A percentile compares a stretch with the other conserved stretches of the same genome.
These are phyloP conservation scores for Melocanna baccifera DNA, from an alignment of 176 grass and related monocot species.

Conservation along the genomic window DNA sequence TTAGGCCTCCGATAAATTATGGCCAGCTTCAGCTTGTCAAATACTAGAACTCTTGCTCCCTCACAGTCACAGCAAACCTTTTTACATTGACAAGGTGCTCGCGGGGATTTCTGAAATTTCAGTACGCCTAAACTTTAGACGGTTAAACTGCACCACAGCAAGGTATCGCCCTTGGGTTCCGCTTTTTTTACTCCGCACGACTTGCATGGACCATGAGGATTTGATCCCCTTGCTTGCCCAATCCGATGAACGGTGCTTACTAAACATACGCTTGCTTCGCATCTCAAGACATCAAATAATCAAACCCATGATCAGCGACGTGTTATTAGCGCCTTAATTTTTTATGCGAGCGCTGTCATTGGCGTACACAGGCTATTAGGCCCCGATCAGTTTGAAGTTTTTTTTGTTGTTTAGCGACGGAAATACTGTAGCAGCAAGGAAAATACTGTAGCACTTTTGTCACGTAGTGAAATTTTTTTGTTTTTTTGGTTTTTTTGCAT, in stretches of 20 bases:
- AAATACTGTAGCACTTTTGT: too few species aligned
- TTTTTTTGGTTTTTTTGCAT: too few species aligned
- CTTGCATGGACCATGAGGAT: conserved; percentile 11
- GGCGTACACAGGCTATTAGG: too few species aligned
- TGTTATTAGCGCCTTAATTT: neutral
- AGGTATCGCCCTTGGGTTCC: neutral
- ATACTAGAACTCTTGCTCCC: too few species aligned
- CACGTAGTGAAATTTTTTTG: too few species aligned
- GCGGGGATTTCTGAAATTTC: neutral
- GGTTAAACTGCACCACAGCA: neutral
- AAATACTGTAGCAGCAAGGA: too few species aligned
- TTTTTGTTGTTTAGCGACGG: too few species aligned
- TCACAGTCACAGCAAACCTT: too few species aligned
- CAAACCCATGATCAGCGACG: neutral
- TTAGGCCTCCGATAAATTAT: too few species aligned
- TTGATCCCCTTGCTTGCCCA: neutral
- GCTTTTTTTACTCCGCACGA: neutral
- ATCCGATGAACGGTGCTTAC: neutral
- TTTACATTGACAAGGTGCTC: neutral
- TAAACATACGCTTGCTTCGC: neutral
- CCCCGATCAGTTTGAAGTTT: too few species aligned
- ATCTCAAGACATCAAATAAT: neutral
- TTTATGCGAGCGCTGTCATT: neutral
- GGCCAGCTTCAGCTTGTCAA: too few species aligned
- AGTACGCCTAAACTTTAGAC: neutral